Evolutionary conservation across 1,139 yeast species (phyloP), one percentile per base, ranked within the genome.

Genomic region (Hansenula sp.): DNA sequence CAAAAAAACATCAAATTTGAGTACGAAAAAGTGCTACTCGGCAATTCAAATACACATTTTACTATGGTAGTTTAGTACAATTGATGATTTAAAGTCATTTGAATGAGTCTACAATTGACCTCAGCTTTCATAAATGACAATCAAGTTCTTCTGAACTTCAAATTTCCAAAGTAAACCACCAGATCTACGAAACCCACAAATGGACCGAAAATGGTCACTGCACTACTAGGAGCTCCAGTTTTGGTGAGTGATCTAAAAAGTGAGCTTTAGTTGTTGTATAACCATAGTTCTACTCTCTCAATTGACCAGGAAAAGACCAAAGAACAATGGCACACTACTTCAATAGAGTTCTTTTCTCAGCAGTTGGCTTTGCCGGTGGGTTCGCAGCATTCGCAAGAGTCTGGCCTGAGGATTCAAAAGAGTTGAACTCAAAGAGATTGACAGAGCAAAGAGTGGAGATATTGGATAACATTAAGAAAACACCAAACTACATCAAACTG

Each of bases 331-430:
- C 48, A 4, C 25, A 39, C 3, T 13, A 48, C 3, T 24, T 64
- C 11, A 55, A 52, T 25, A 50, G 62, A 37, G 40, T 56, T 6
- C 43, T 56, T 2, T 37, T 59, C 2, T 76, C 79, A 0, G 40
- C 70, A 3, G 50, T 62, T 1, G 74, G 73, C 4, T 73, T 79
- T 43, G 73, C 71, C 0, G 52, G 65, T 0, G 84, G 83, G 1
- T 64, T 71, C 38, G 68, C 67, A 2, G 26, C 45, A 36, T 68
- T 45, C 68, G 77, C 63, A 65, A 77, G 38, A 44, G 64, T 66
- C 9, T 66, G 69, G 69, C 64, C 67, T 1, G 65, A 65, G 2
- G 68, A 71, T 59, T 64, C 73, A 33, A 59, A 60, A 33, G 54
- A 57, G 14, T 51, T 52, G 6, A 43, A 56, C 42, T 52, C 58